A percentile compares a stretch with the other conserved stretches of the same genome.
Conservation (phyloP, 1,139 yeast genomes). For the Nematodospora anomalae region DNA sequence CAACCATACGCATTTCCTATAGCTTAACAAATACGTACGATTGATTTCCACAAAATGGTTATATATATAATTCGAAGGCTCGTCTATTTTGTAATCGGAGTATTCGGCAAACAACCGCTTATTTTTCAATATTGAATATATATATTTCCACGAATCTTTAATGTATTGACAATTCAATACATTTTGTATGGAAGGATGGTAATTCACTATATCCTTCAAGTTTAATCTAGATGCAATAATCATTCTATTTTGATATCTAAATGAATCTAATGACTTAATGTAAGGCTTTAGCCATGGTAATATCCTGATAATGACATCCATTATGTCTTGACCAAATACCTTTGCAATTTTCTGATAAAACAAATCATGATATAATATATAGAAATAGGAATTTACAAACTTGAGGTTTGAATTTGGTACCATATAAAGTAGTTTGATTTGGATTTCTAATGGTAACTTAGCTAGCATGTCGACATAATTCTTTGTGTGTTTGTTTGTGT, state of each 20-base stretch:
- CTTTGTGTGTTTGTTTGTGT: too few species aligned
- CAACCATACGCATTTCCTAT: slow-evolving; percentile 46
- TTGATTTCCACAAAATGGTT: slow-evolving; percentile 49
- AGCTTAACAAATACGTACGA: slow-evolving; percentile 50
- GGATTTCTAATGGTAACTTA: slow-evolving; percentile 52
- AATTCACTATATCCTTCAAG: slow-evolving; percentile 17
- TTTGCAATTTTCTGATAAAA: slow-evolving; percentile 43
- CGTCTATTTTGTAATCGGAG: slow-evolving; percentile 51
- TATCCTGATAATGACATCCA: slow-evolving; percentile 28
- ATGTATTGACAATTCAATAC: slow-evolving; percentile 31
- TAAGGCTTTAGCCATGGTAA: slow-evolving; percentile 45
- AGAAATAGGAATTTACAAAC: slow-evolving; percentile 42
- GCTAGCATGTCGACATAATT: slow-evolving; percentile 20
- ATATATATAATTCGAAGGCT: slow-evolving; percentile 47
- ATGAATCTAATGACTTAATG: slow-evolving; percentile 49
- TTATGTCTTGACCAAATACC: slow-evolving; percentile 44
- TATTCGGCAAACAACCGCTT: slow-evolving; percentile 55
- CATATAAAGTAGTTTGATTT: slow-evolving; percentile 37
- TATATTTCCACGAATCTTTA: slow-evolving; percentile 56
- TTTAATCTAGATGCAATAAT: slow-evolving; percentile 33
- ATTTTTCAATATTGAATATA: slow-evolving; percentile 51
- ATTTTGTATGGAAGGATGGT: slow-evolving; percentile 8
- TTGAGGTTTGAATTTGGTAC: slow-evolving; percentile 46
- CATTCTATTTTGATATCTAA: slow-evolving; percentile 36
- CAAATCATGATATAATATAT: slow-evolving; percentile 50